phyloP scores from a whole-genome alignment of 148 eudicot genomes.

The Drosera capensis region DNA sequence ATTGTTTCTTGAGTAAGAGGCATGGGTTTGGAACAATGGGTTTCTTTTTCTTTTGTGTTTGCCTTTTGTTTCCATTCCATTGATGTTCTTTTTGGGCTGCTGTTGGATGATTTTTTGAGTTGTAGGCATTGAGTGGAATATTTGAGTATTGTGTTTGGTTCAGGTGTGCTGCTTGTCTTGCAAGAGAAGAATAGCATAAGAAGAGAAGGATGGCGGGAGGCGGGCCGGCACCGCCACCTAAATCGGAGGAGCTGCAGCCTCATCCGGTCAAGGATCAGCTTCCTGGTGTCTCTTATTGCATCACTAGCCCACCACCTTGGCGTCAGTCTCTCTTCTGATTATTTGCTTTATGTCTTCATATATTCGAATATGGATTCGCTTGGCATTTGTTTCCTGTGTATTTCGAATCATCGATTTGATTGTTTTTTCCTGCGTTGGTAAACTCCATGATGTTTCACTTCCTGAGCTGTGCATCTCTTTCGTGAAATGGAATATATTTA shows the following conservation, averaged over 20 bases:
- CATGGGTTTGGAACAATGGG: no score
- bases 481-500: neutral
- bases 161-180: slow-evolving; percentile 3
- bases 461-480: neutral
- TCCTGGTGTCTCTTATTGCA: slow-evolving; percentile 63
- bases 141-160: slow-evolving; percentile 8
- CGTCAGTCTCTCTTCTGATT: slow-evolving; percentile 32
- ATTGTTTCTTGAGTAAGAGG: no score
- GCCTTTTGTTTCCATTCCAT: no score
- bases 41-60: no score
- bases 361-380: neutral
- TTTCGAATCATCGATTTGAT: neutral
- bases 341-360: neutral
- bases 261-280: slow-evolving; percentile 81
- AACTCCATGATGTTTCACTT: neutral
- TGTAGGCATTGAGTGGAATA: slow-evolving; percentile 1
- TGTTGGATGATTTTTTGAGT: neutral
- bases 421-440: neutral
- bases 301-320: slow-evolving; percentile 93
- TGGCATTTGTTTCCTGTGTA: neutral
- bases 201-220: slow-evolving; percentile 29
- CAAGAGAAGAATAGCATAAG: slow-evolving; percentile 7
- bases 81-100: no score
- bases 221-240: slow-evolving; percentile 55
- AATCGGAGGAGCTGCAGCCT: slow-evolving; percentile 57